Percentiles rank a stretch among this genome's conserved stretches.
phyloP scores from a whole-genome alignment of 441 rosid species.

The Euphorbia corollata region DNA sequence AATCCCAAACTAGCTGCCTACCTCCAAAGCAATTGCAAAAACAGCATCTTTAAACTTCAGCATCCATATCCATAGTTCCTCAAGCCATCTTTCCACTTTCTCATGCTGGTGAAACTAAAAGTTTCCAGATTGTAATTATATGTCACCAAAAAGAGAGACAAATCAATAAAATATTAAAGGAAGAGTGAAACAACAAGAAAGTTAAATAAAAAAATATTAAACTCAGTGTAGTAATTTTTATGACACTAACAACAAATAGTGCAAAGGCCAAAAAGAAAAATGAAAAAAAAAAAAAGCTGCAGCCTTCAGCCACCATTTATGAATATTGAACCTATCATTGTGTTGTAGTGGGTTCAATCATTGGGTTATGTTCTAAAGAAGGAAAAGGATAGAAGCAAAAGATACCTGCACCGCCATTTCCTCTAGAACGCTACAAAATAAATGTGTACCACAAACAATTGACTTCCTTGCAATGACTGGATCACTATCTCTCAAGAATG shows the following conservation, averaged over 20 bases:
- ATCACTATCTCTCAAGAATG: slow-evolving; percentile 57
- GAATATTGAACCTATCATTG: background rate
- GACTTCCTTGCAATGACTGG: slow-evolving; percentile 57
- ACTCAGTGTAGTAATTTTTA: background rate
- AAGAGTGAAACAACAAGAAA: background rate
- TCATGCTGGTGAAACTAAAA: slow-evolving; percentile 58
- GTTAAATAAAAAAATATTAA: background rate
- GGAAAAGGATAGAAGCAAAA: background rate
- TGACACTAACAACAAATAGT: background rate
- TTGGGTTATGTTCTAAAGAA: background rate
- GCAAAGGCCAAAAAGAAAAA: background rate
- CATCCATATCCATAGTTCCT: slow-evolving; percentile 88
- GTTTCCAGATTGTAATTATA: slow-evolving; percentile 18
- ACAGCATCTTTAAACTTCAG: slow-evolving; percentile 73
- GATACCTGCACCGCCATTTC: slow-evolving; percentile 85
- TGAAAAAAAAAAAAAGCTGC: background rate
- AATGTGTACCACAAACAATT: slow-evolving; percentile 56
- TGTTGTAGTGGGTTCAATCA: slow-evolving; percentile 1
- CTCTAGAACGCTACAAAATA: slow-evolving; percentile 61
- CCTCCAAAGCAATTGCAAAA: slow-evolving; percentile 66
- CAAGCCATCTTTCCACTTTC: slow-evolving; percentile 73
- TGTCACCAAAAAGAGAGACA: background rate
- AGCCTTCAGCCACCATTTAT: background rate
- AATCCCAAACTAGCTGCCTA: slow-evolving; percentile 25
- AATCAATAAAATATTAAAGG: background rate